Base-by-base conservation (phyloP, 108 stramenopile species). In the Bacterosira constricta region DNA sequence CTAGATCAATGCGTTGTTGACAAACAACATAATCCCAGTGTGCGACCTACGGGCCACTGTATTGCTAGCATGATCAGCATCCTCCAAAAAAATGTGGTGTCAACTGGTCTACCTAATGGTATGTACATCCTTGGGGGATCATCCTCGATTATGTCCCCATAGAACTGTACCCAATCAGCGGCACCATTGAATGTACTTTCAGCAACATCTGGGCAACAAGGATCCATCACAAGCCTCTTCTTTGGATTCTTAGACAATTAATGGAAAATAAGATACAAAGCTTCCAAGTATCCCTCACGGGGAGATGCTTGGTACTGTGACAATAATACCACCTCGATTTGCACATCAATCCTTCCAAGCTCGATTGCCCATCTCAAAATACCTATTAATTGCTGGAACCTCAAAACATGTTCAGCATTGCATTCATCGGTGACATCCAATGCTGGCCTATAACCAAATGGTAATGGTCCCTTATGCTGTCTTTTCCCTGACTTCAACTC, bases 361-460 rank as follows among this genome's bases (percentile, higher is more conserved):
- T 86, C 79, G 6, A 75, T 45, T 12, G 79, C 73, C 85, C 85
- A 86, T 23, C 75, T 51, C 1, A 80, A 38, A 3, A 82, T 68
- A 0, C 85, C 79, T 30, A 86, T 80, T 10, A 83, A 7, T 2
- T n/a, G 23, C 18, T 61, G 38, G 25, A 64, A 73, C 15, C 45
- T 59, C 0, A 20, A 45, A 0, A 42, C 36, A 4, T 47, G 4
- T 8, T 72, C 63, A 0, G 44, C 10, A 6, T 51, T 37, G 5
- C 69, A 38, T 18, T 70, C 67, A 0, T 38, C 49, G 0, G 60
- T 64, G 5, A 0, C 25, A 23, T 81, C 80, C 1, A 77, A 1
- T 25, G 76, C 81, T 1, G 69, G 75, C 17, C 59, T 39, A 38
- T 76, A 76, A 3, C 23, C 50, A 3, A n/a, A 53, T 1, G 0